Evolutionary conservation across 352 stramenopile species (phyloP), one percentile per base, ranked within the genome.

Genomic region (Phytophthora megakarya): DNA sequence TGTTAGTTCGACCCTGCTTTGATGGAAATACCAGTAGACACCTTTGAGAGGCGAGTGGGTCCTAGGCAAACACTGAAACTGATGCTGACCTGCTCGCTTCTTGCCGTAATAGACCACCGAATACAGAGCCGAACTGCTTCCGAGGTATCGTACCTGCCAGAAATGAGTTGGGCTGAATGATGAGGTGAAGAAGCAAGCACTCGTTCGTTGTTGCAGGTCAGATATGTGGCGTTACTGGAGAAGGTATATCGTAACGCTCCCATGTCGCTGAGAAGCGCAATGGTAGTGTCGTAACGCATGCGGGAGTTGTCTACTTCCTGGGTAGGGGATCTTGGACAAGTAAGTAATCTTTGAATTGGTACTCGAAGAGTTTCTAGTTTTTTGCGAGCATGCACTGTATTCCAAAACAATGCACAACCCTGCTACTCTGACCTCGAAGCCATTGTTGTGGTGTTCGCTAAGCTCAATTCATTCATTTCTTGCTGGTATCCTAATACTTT

Each of bases 71-170:
- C 26, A 32, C 5, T 32, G 26, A 10, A 42, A 28, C n/a, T n/a
- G 18, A 16, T 22, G 15, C 16, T 25, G 21, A 7, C 39, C 15
- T 39, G 35, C 39, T 46, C 12, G 39, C 45, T 60, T 68, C 37
- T 72, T 35, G 51, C 35, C 32, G 56, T 48, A 64, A 68, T 68
- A 72, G 58, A 72, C 44, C 35, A 54, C 43, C 39, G 37, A 61
- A 72, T 63, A 54, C 56, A 72, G 57, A 72, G 58, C 39, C 33
- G 40, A 72, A 68, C 49, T 37, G 37, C 25, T 47, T 67, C 37
- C 30, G 32, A 55, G 15, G 4, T 33, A 18, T n/a, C 21, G 9
- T 13, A 37, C 10, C 18, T 18, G 33, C 18, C 35, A 45, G 25
- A 56, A 55, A 47, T 43, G 33, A 19, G n/a, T 37, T 30, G 2